phyloP scores from a whole-genome alignment of 495 filamentous ascomycete genomes.

The Hypoxylon rickii region DNA sequence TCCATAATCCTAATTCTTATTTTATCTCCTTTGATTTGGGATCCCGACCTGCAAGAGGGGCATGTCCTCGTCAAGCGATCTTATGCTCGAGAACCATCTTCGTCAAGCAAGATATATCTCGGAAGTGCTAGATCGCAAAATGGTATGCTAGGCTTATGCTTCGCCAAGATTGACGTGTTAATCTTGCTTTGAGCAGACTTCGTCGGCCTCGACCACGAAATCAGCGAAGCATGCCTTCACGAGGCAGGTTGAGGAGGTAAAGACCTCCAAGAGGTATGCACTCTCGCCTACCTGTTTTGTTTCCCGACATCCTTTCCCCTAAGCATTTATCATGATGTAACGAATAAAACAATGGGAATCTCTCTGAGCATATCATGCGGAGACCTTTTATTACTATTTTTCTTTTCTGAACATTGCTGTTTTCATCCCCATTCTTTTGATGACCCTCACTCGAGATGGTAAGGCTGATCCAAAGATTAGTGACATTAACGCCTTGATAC shows the following conservation, averaged over 20 bases:
- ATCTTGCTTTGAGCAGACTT: constrained; percentile 53
- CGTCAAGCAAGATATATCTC: constrained; percentile 13
- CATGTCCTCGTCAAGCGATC: constrained; percentile 21
- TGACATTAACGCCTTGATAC: constrained; percentile 92
- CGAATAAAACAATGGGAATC: constrained; percentile 98
- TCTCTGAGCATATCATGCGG: constrained; percentile 94
- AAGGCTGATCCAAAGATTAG: constrained; percentile 53
- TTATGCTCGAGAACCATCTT: constrained; percentile 8
- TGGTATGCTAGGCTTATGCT: constrained; percentile 17
- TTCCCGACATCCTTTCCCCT: not conserved
- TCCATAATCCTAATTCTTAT: no score
- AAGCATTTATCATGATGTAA: constrained; percentile 73
- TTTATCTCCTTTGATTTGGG: not conserved
- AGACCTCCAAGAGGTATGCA: constrained; percentile 86
- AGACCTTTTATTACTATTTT: constrained; percentile 67
- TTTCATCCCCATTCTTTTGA: constrained; percentile 10
- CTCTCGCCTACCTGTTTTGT: constrained; percentile 23
- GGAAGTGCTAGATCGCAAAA: constrained; percentile 23
- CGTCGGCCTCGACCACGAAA: constrained; percentile 68
- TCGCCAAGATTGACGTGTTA: constrained; percentile 6
- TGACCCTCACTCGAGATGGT: constrained; percentile 2
- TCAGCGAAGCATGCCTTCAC: constrained; percentile 75
- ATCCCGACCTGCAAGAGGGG: constrained; percentile 3
- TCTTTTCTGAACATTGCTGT: constrained; percentile 66
- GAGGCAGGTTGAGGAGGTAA: constrained; percentile 80